Conservation (phyloP, 768 basidiomycete genomes). For the Termitomyces sp. region DNA sequence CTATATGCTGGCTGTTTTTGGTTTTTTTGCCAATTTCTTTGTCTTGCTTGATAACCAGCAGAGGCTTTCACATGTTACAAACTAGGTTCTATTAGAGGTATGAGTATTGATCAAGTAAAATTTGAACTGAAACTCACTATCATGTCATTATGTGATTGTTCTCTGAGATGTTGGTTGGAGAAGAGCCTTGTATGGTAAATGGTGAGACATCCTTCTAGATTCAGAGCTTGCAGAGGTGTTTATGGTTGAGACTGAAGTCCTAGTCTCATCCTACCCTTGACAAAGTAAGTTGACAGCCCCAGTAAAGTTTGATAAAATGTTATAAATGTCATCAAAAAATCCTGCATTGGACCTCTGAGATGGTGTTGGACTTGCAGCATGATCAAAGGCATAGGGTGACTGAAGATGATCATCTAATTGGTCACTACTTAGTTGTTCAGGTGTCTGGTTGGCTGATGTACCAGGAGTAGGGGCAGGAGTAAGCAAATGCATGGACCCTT, state of each 20-base stretch:
- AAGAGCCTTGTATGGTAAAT: not conserved
- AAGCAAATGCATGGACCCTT: no score
- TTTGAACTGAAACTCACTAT: not conserved
- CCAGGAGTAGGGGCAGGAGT: no score
- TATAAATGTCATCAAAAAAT: not conserved
- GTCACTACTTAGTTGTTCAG: no score
- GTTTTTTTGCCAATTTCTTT: not conserved
- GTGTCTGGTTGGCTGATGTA: no score
- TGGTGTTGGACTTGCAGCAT: not conserved
- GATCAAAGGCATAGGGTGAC: not conserved
- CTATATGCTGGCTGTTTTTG: not conserved
- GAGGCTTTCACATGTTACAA: not conserved
- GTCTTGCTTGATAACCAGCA: not conserved
- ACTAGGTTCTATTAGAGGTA: not conserved
- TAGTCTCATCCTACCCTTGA: not conserved
- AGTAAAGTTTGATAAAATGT: not conserved
- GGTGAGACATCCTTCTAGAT: not conserved
- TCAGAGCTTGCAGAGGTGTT: not conserved
- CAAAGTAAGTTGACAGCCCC: not conserved
- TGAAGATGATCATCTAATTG: not conserved
- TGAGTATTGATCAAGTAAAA: not conserved
- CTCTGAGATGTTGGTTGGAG: not conserved
- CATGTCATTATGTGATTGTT: not conserved
- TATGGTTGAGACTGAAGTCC: not conserved
- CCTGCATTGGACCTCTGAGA: not conserved